phyloP scores from a whole-genome alignment of 345 rosid species.

The Camelina laxa region DNA sequence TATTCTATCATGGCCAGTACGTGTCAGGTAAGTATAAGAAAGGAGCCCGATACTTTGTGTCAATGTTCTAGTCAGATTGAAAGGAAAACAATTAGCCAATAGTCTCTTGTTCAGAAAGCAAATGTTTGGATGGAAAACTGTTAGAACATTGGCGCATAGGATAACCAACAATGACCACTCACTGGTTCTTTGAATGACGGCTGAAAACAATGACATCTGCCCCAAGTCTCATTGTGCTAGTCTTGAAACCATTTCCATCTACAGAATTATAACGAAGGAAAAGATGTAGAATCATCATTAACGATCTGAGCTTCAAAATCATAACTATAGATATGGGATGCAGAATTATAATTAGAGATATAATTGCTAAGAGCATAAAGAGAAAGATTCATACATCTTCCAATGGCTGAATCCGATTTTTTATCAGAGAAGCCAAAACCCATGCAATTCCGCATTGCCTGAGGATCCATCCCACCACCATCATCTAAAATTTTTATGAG shows the following conservation, averaged over 20 bases:
- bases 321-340: conserved; percentile 24
- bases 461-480: conserved; percentile 98
- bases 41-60: conserved; percentile 90
- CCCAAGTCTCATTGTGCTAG: conserved; percentile 97
- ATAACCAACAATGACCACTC: conserved; percentile 37
- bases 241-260: conserved; percentile 99
- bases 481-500: conserved; percentile 58
- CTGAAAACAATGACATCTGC: conserved; percentile 94
- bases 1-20: conserved; percentile 78
- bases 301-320: conserved; percentile 25
- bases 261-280: conserved; percentile 47
- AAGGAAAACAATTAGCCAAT: conserved; percentile 28
- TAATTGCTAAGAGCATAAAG: conserved; percentile 16
- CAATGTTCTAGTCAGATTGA: conserved; percentile 51
- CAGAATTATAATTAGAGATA: conserved; percentile 20
- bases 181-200: conserved; percentile 69
- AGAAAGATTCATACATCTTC: conserved; percentile 64
- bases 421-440: conserved; percentile 98
- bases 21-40: conserved; percentile 83
- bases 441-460: conserved; percentile 84
- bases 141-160: conserved; percentile 16
- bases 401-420: conserved; percentile 72
- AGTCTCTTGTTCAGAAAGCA: conserved; percentile 9
- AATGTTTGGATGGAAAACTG: conserved; percentile 1
- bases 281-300: conserved; percentile 15